These are phyloP conservation scores for Allodekkera sacchari DNA, from an alignment of 805 yeast species.

Conservation along the genomic window DNA sequence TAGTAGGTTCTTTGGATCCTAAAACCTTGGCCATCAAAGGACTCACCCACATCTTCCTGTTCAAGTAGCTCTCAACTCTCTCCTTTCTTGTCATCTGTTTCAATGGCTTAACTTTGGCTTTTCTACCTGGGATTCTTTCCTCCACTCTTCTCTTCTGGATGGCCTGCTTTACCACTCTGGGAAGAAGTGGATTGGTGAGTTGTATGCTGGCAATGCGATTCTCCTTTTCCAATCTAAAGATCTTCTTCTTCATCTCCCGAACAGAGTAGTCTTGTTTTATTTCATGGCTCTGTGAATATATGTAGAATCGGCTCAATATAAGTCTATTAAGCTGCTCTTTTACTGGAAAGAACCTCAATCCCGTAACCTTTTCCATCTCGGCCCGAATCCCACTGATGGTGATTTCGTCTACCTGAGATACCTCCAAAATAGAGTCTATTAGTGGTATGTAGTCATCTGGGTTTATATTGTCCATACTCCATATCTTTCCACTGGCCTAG, in stretches of 20 bases:
- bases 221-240: conserved; percentile 32
- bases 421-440: conserved; percentile 66
- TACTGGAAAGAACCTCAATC: conserved; percentile 38
- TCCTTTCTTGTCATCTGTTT: conserved; percentile 7
- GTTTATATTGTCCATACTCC: too few relatives aligned
- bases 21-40: conserved; percentile 43
- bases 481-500: too few relatives aligned
- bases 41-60: conserved; percentile 20
- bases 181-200: conserved; percentile 20
- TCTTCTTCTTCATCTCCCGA: conserved; percentile 12
- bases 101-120: conserved; percentile 6
- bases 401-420: conserved; percentile 59
- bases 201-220: conserved; percentile 46
- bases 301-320: conserved; percentile 50
- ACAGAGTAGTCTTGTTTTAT: too few relatives aligned
- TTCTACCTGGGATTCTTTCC: conserved; percentile 4
- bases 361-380: conserved; percentile 65
- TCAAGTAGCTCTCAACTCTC: conserved; percentile 7
- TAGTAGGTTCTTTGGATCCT: conserved; percentile 31
- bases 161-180: conserved; percentile 4
- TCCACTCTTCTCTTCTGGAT: conserved; percentile 4
- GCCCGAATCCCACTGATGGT: conserved; percentile 64
- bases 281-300: too few relatives aligned
- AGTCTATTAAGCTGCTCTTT: conserved; percentile 52
- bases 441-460: conserved; percentile 41